Percentiles rank a stretch among this genome's conserved stretches.
These are phyloP conservation scores for Symmetrospora coprosmae DNA, from an alignment of 768 basidiomycete species.

Conservation along the genomic window DNA sequence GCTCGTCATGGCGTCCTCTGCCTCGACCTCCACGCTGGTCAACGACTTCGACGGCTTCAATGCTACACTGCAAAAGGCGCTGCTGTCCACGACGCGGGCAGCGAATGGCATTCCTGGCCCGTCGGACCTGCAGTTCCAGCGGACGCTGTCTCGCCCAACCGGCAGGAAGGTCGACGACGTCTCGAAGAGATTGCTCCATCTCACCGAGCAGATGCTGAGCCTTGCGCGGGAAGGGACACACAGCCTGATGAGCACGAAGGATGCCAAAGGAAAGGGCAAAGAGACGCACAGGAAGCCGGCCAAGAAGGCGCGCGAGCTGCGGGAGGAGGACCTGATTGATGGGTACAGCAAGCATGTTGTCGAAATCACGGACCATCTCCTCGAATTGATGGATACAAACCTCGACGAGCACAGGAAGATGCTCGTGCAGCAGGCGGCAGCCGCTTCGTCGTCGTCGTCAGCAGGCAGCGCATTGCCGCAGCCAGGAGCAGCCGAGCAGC, in stretches of 20 bases:
- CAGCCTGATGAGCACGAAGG: not conserved
- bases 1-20: too few species aligned
- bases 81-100: conserved; percentile 34
- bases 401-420: conserved; percentile 58
- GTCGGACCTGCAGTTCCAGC: conserved; percentile 70
- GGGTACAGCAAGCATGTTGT: conserved; percentile 62
- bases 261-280: conserved; percentile 31
- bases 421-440: conserved; percentile 24
- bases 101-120: conserved; percentile 41
- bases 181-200: conserved; percentile 50
- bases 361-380: conserved; percentile 67
- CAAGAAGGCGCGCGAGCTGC: conserved; percentile 36
- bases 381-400: conserved; percentile 72
- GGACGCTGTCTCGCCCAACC: conserved; percentile 61
- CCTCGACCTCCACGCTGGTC: too few species aligned
- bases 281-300: conserved; percentile 46
- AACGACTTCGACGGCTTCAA: conserved; percentile 1
- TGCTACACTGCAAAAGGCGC: conserved; percentile 30
- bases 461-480: conserved; percentile 23
- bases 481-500: too few species aligned
- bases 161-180: conserved; percentile 57
- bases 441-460: conserved; percentile 28
- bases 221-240: conserved; percentile 38
- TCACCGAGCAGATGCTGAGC: conserved; percentile 53
- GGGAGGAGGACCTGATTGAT: conserved; percentile 67